Evolutionary conservation across 352 stramenopile genomes (phyloP).

Genomic region (Globisporangium parvum): DNA sequence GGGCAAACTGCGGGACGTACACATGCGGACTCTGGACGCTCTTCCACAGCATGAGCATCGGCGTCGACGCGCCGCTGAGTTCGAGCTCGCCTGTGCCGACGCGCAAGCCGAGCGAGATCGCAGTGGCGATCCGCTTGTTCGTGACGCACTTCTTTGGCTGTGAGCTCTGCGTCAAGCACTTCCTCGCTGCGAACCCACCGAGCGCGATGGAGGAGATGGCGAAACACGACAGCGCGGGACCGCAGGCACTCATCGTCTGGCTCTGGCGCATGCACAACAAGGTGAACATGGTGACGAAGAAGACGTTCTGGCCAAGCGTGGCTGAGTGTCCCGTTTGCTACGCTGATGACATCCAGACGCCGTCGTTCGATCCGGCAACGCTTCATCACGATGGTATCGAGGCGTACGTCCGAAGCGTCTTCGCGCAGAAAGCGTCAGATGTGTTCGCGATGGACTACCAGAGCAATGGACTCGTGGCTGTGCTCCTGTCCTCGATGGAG

Average conservation of each 20-base stretch:
- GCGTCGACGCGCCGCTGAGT: conserved; percentile 18
- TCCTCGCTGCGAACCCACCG: conserved; percentile 56
- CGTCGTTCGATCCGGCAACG: conserved; percentile 36
- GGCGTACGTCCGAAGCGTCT: conserved; percentile 46
- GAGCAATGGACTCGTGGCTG: conserved; percentile 29
- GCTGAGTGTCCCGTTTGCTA: conserved; percentile 54
- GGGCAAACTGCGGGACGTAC: conserved; percentile 63
- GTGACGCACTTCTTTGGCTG: conserved; percentile 83
- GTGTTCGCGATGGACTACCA: conserved; percentile 42
- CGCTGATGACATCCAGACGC: conserved; percentile 33
- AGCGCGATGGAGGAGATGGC: conserved; percentile 42
- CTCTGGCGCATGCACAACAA: conserved; percentile 84
- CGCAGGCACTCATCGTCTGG: conserved; percentile 51
- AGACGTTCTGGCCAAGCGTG: conserved; percentile 57
- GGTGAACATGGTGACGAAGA: conserved; percentile 73
- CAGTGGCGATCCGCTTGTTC: conserved; percentile 57
- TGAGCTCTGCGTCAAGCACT: conserved; percentile 70
- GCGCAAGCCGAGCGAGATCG: conserved; percentile 53
- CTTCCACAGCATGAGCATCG: conserved; percentile 71
- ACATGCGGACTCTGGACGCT: conserved; percentile 80
- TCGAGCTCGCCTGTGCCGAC: conserved; percentile 16
- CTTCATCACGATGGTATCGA: conserved; percentile 51
- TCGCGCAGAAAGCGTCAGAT: conserved; percentile 42
- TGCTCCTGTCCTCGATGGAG: conserved; percentile 31
- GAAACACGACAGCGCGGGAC: conserved; percentile 25